Evolutionary conservation across 192 early-diverging fungal genomes (phyloP), one percentile per base, ranked within the genome.

Genomic region (Jimgerdemannia lactiflua): DNA sequence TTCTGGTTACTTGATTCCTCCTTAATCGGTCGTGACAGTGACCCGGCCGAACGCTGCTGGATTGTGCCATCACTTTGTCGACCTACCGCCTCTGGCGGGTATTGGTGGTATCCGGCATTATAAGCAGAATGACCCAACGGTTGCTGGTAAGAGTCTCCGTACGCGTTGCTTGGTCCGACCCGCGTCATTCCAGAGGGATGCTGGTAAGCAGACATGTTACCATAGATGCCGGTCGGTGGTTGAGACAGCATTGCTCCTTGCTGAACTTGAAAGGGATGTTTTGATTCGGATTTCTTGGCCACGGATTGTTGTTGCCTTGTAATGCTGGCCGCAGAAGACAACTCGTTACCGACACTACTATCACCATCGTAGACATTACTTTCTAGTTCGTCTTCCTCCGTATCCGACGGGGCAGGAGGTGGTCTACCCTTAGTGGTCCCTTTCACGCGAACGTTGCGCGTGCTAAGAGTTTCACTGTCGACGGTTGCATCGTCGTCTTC

Each of bases 11-110:
- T 59, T 14, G 14, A 10, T 59, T 14, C 49, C 14, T 59, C 74
- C 74, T 67, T 73, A 75, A 69, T 80, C 74, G 67, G 76, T 76
- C 71, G 72, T 75, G 41, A 70, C 71, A 49, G 76, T 80, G 11
- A 70, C 42, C 3, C 39, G 54, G 6, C 66, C 74, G 18, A 67
- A 63, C 70, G 73, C 8, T n/a, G 72, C 70, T 70, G 69, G 69
- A 59, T 14, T 14, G 2, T 19, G 18, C 67, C 39, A 65, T 41
- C 29, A 29, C 59, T 14, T 20, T 11, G 64, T 67, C 3, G 73
- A 29, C 67, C 39, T 4, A 39, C 42, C 4, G 4, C 3, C 20
- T 65, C 39, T 74, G 29, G 19, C 49, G 3, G 19, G 64, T 10
- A 42, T n/a, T 54, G 42, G 40, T 42, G 43, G 39, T 3, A 66